Evolutionary conservation across 2,329 filamentous ascomycete genomes (phyloP), one percentile per base, ranked within the genome.

Genomic region (Lithohypha guttulata): DNA sequence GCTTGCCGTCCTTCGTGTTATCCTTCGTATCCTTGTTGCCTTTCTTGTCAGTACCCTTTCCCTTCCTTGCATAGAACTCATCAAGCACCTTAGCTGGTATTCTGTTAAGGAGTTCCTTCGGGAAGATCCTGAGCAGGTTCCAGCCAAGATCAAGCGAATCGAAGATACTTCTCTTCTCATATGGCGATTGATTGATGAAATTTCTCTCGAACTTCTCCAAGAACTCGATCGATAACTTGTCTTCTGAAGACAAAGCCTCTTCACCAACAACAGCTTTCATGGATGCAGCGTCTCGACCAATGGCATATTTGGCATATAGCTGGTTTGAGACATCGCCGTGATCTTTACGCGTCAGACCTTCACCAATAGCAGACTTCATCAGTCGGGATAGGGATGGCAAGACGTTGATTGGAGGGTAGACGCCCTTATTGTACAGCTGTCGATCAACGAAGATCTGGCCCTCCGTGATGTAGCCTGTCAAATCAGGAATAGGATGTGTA

Each of bases 191-290:
- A 48, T 74, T 71, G 61, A 98, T 93, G 65, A 96, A 98, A 42
- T 82, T 84, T 48, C 83, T 81, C 69, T 98, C 91, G 59, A 98
- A 98, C 68, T 96, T 96, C 59, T 96, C 89, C 54, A 98, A 69
- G 71, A 98, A 98, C 64, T 98, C 91, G 25, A 98, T 76, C 6
- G 89, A 94, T 42, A 96, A 77, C 71, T 96, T 96, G 68, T 98
- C 91, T 67, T 98, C 91, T 39, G 83, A 75, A 19, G 86, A 94
- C 57, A 98, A 66, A 22, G 91, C 91, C 63, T 98, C 91, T 67
- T 98, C 93, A 68, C 91, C 91, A 43, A 98, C 91, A 62, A 98
- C 91, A 45, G 91, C 91, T 71, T 96, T 98, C 91, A 98, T 98
- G 60, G 86, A 82, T 25, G 93, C 65, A 14, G 91, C 91, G 57